A percentile compares a stretch with the other conserved stretches of the same genome.
These are phyloP conservation scores for Cryptococcus sp. DNA, from an alignment of 1,284 basidiomycete genomes.

Conservation along the genomic window DNA sequence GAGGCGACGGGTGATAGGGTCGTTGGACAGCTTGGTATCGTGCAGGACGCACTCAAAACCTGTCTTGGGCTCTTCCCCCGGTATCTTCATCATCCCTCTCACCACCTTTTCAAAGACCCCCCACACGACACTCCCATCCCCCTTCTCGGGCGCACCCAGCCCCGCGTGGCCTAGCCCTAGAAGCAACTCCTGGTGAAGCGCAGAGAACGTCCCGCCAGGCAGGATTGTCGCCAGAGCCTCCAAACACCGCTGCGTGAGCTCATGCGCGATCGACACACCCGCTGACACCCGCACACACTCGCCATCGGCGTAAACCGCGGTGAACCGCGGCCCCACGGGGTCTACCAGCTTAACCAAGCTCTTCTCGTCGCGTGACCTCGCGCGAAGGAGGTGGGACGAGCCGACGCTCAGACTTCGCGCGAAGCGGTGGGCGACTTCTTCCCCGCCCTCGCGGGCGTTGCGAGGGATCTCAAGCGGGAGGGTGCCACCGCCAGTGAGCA, in stretches of 20 bases:
- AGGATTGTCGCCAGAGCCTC: constrained; percentile 61
- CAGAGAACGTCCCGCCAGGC: constrained; percentile 51
- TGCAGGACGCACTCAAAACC: background rate
- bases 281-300: constrained; percentile 53
- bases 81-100: constrained; percentile 7
- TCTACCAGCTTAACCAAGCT: constrained; percentile 41
- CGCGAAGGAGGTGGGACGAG: constrained; percentile 3
- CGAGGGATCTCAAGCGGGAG: constrained; percentile 39
- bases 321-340: constrained; percentile 53
- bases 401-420: constrained; percentile 37
- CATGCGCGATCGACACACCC: constrained; percentile 56
- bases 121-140: constrained; percentile 13
- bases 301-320: constrained; percentile 56
- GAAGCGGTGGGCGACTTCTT: constrained; percentile 31
- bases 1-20: constrained; percentile 51
- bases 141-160: background rate
- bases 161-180: constrained; percentile 43
- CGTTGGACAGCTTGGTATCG: constrained; percentile 21
- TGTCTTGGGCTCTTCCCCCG: background rate
- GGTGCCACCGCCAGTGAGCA: constrained; percentile 63
- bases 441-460: constrained; percentile 29
- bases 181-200: constrained; percentile 60
- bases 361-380: constrained; percentile 7
- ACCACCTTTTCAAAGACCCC: constrained; percentile 11
- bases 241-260: constrained; percentile 60